Evolutionary conservation across 108 stramenopile genomes (phyloP).

Genomic region (Skeletonema marinoi): DNA sequence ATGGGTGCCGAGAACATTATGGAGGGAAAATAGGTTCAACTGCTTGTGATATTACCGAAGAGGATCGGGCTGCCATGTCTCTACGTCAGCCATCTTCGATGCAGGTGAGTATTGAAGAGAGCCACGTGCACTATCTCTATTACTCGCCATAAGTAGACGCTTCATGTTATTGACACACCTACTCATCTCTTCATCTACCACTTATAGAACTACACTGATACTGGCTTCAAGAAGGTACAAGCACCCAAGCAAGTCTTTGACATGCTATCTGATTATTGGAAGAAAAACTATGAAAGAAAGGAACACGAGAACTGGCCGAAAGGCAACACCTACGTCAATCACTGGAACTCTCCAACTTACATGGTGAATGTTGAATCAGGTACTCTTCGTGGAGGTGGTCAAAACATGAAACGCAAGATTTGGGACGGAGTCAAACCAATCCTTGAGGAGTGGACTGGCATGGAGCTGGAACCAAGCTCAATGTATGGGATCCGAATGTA

Average conservation of each 20-base stretch:
- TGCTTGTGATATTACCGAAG: slow-evolving; percentile 65
- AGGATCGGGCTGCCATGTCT: slow-evolving; percentile 75
- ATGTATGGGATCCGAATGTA: slow-evolving; percentile 92
- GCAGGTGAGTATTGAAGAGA: slow-evolving; percentile 44
- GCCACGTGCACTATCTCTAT: background rate
- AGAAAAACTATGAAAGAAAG: slow-evolving; percentile 54
- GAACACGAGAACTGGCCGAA: slow-evolving; percentile 67
- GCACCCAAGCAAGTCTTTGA: slow-evolving; percentile 64
- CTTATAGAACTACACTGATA: slow-evolving; percentile 69
- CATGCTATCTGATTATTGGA: slow-evolving; percentile 65
- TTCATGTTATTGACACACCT: background rate
- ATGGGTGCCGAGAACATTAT: slow-evolving; percentile 74
- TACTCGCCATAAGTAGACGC: background rate
- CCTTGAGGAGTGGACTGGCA: slow-evolving; percentile 91
- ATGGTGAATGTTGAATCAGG: slow-evolving; percentile 80
- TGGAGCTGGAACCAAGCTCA: slow-evolving; percentile 76
- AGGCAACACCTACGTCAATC: slow-evolving; percentile 79
- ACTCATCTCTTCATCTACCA: background rate
- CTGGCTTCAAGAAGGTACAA: slow-evolving; percentile 80
- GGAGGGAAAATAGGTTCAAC: slow-evolving; percentile 23
- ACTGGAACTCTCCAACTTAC: slow-evolving; percentile 79
- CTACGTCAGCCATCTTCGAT: slow-evolving; percentile 76
- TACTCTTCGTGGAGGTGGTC: slow-evolving; percentile 68
- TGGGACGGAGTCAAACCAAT: slow-evolving; percentile 77
- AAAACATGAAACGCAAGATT: slow-evolving; percentile 59